phyloP scores from a whole-genome alignment of 441 rosid species.

The Pelargonium australe region DNA sequence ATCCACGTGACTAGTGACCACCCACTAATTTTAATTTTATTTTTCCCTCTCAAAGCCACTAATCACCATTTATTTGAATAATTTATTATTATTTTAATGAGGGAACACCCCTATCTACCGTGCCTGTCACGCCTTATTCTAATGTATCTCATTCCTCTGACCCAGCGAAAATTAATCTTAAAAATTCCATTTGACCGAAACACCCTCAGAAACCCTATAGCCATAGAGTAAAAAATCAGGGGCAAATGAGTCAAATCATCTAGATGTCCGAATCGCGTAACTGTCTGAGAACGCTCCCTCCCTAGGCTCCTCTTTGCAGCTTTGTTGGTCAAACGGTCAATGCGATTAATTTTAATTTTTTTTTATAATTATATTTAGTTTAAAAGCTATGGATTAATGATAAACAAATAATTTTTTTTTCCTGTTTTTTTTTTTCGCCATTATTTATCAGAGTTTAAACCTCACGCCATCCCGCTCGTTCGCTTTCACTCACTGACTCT shows the following conservation, averaged over 20 bases:
- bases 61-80: neutral
- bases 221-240: neutral
- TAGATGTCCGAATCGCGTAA: too few relatives aligned
- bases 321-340: neutral
- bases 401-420: neutral
- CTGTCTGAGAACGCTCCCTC: too few relatives aligned
- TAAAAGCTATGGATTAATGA: neutral
- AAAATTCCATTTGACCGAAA: neutral
- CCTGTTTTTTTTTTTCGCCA: neutral
- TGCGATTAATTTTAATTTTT: neutral
- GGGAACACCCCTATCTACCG: too few relatives aligned
- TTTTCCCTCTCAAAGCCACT: neutral
- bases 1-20: neutral
- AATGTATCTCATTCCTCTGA: too few relatives aligned
- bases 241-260: neutral
- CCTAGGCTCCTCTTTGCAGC: too few relatives aligned
- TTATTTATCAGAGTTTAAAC: neutral
- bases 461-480: conserved; percentile 7
- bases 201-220: neutral
- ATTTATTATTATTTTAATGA: too few relatives aligned
- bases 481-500: neutral
- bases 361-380: neutral
- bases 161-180: too few relatives aligned
- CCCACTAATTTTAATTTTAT: neutral
- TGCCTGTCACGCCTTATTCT: too few relatives aligned